phyloP scores from a whole-genome alignment of 2,329 filamentous ascomycete genomes.

The Fusarium temperatum region DNA sequence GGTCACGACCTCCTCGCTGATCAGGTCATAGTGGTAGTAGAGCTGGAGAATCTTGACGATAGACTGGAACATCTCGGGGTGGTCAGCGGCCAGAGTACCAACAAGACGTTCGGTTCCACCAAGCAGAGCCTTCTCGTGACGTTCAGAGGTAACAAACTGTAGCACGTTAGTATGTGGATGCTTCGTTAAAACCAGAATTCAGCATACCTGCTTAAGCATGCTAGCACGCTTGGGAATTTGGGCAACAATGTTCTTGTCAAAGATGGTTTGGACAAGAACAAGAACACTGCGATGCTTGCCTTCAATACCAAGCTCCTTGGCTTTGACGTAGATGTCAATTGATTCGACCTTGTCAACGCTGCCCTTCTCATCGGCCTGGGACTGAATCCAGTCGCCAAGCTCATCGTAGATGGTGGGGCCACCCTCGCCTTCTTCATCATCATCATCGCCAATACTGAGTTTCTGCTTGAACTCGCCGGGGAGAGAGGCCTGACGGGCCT shows the following conservation, averaged over 20 bases:
- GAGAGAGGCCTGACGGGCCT: constrained; percentile 90
- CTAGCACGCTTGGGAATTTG: constrained; percentile 85
- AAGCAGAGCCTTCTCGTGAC: constrained; percentile 93
- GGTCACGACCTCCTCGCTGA: constrained; percentile 87
- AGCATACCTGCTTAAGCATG: constrained; percentile 85
- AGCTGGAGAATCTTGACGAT: constrained; percentile 88
- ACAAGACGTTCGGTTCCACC: constrained; percentile 95
- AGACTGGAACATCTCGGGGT: constrained; percentile 77
- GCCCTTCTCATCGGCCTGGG: constrained; percentile 75
- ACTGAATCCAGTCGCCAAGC: constrained; percentile 91
- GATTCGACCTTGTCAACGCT: constrained; percentile 83
- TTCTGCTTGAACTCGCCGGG: constrained; percentile 95
- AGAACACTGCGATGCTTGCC: constrained; percentile 91
- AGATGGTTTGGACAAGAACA: constrained; percentile 92
- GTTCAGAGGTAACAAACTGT: constrained; percentile 85
- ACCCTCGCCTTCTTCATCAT: constrained; percentile 83
- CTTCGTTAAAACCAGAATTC: neutral
- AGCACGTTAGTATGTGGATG: constrained; percentile 42
- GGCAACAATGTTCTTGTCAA: constrained; percentile 87
- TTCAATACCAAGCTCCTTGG: constrained; percentile 95
- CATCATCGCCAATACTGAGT: constrained; percentile 82
- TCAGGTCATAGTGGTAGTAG: constrained; percentile 90
- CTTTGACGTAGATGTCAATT: constrained; percentile 94
- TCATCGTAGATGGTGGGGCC: constrained; percentile 84
- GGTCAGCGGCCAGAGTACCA: constrained; percentile 73